phyloP scores from a whole-genome alignment of 106 monocot species.

The Phalaenopsis aphrodite region DNA sequence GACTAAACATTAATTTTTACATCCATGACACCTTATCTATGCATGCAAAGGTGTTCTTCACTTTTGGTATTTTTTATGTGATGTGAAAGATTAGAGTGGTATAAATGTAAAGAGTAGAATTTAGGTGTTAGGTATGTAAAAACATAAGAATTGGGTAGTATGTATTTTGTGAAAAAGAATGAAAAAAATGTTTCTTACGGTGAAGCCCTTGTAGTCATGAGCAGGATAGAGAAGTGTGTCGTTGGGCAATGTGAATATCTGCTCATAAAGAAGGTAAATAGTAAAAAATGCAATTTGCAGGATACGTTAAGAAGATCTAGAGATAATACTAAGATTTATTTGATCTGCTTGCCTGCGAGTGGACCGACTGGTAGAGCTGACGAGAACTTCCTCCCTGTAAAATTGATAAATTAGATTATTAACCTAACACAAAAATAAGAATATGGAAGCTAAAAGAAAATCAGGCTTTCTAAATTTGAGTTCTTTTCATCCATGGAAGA shows the following conservation, averaged over 20 bases:
- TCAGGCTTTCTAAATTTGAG: not conserved
- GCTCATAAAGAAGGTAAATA: not conserved
- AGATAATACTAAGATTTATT: not conserved
- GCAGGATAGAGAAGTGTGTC: conserved; percentile 87
- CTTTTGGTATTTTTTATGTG: too few species aligned
- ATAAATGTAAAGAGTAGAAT: too few species aligned
- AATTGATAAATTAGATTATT: not conserved
- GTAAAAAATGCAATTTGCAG: not conserved
- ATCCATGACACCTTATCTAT: too few species aligned
- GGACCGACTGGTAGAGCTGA: conserved; percentile 80
- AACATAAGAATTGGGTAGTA: too few species aligned
- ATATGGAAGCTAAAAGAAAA: not conserved
- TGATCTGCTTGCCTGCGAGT: conserved; percentile 67
- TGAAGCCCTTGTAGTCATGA: conserved; percentile 96
- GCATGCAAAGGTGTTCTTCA: too few species aligned
- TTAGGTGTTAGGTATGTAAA: too few species aligned
- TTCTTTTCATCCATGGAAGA: not conserved
- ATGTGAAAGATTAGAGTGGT: too few species aligned
- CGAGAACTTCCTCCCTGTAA: conserved; percentile 74
- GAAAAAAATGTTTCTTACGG: conserved; percentile 30
- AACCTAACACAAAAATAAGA: not conserved
- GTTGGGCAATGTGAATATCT: conserved; percentile 91
- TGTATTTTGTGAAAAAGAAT: not conserved
- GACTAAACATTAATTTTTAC: too few species aligned
- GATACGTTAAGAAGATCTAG: not conserved